phyloP scores from a whole-genome alignment of 352 stramenopile species.

The Phytophthora capsici region DNA sequence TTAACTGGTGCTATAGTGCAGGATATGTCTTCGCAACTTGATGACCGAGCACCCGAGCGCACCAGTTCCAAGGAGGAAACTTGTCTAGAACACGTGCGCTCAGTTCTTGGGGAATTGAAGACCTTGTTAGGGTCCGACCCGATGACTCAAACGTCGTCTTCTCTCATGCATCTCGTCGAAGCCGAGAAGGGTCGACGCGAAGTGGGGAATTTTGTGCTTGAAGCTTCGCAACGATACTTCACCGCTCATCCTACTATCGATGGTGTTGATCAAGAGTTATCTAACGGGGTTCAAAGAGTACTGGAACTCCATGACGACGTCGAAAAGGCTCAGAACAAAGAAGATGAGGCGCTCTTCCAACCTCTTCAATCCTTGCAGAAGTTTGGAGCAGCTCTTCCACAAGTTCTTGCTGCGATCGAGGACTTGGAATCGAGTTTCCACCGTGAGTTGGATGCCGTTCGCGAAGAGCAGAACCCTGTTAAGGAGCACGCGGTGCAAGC shows the following conservation, averaged over 20 bases:
- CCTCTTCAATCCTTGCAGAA: slow-evolving; percentile 42
- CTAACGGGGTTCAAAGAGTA: slow-evolving; percentile 30
- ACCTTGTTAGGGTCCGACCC: slow-evolving; percentile 52
- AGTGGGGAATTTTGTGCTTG: slow-evolving; percentile 55
- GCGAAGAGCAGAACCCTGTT: slow-evolving; percentile 66
- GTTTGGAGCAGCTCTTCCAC: slow-evolving; percentile 50
- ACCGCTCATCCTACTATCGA: not conserved
- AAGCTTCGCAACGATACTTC: slow-evolving; percentile 49
- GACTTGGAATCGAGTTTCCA: slow-evolving; percentile 55
- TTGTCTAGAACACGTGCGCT: slow-evolving; percentile 35
- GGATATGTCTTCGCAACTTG: slow-evolving; percentile 37
- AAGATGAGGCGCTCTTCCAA: slow-evolving; percentile 49
- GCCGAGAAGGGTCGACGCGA: slow-evolving; percentile 62
- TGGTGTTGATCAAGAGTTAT: not conserved
- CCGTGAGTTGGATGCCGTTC: slow-evolving; percentile 41
- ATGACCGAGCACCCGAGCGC: slow-evolving; percentile 15
- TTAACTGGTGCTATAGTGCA: slow-evolving; percentile 40
- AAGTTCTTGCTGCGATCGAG: slow-evolving; percentile 45
- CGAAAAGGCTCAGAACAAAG: slow-evolving; percentile 57
- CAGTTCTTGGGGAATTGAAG: slow-evolving; percentile 45
- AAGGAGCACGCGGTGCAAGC: slow-evolving; percentile 49
- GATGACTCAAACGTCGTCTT: slow-evolving; percentile 54
- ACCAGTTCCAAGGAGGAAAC: slow-evolving; percentile 26
- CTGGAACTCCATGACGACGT: slow-evolving; percentile 49
- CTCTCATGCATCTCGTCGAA: slow-evolving; percentile 52